Base-by-base conservation (phyloP, 441 rosid species). In the Eugenia klotzschiana region DNA sequence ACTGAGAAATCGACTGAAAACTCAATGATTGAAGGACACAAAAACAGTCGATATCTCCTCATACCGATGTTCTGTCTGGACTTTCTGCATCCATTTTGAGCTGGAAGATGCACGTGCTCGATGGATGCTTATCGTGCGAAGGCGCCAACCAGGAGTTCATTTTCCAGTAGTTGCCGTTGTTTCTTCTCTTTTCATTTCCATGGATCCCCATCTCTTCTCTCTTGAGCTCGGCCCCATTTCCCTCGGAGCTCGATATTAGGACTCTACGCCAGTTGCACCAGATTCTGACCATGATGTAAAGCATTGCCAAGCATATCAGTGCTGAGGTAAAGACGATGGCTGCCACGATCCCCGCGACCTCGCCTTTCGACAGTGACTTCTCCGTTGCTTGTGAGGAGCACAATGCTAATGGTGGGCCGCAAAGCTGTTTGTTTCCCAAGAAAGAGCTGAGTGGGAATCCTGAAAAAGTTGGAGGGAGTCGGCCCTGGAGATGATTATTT, bases 181-280 rank as follows among this genome's bases (percentile, higher is more conserved):
- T 79, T 40, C 87, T 82, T 46, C 79, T 82, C 87, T 80, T 84
- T 57, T 85, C 84, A 79, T 82, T 82, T 51, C 80, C 82, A 51
- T 53, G 53, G 29, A 49, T 54, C 87, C 84, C 82, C 58, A 79
- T 26, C 55, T 60, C 87, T 51, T 82, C 85, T 80, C 69, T 88
- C 87, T 74, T 90, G 41, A 82, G 90, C 29, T 90, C 91, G 57
- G 80, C 83, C 26, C 83, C 82, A 2, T 46, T 84, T 20, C 82
- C 84, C 8, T 88, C 89, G 16, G 86, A 82, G 74, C 84, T 90
- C 51, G 89, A 87, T 77, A 91, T 82, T 14, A 86, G 81, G 43
- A 91, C 92, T 84, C 84, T 87, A 84, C 92, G 89, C 96, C 94
- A 91, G 6, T 91, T 92, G 64, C 88, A 86, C 95, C 98, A 93